These are phyloP conservation scores for Gastrodia elata DNA, from an alignment of 106 monocot genomes.

Conservation along the genomic window DNA sequence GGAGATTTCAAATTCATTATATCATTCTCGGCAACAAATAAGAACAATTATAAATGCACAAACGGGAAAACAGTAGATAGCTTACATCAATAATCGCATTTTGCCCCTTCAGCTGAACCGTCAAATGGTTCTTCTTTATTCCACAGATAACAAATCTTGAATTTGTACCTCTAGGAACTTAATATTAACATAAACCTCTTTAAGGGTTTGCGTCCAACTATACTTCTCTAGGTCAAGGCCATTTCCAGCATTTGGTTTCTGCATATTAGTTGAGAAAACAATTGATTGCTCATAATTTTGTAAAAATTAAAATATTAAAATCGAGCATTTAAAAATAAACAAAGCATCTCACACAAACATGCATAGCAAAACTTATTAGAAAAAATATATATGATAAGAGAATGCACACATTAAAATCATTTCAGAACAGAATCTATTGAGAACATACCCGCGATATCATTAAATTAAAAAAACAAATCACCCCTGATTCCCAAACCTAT, in stretches of 20 bases:
- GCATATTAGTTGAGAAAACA: slow-evolving; percentile 1
- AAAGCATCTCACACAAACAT: background rate
- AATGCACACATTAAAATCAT: no score
- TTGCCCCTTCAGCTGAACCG: slow-evolving; percentile 82
- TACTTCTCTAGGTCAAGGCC: slow-evolving; percentile 88
- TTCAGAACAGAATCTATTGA: no score
- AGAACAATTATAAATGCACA: no score
- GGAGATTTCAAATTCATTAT: background rate
- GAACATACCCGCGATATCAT: no score
- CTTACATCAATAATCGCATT: slow-evolving; percentile 84
- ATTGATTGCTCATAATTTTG: background rate
- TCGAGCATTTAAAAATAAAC: background rate
- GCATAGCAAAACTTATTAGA: background rate
- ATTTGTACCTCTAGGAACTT: slow-evolving; percentile 72
- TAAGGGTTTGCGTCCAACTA: slow-evolving; percentile 83
- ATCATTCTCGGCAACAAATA: background rate
- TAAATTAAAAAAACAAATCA: no score
- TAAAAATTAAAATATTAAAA: background rate
- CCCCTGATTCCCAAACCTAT: no score
- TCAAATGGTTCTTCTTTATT: slow-evolving; percentile 83
- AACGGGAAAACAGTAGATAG: background rate
- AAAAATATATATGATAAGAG: no score
- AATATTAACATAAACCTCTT: slow-evolving; percentile 64
- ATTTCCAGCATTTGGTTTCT: slow-evolving; percentile 90
- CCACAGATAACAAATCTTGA: slow-evolving; percentile 75